These are phyloP conservation scores for Aspergillus brasiliensis DNA, from an alignment of 2,329 filamentous ascomycete genomes.

Conservation along the genomic window DNA sequence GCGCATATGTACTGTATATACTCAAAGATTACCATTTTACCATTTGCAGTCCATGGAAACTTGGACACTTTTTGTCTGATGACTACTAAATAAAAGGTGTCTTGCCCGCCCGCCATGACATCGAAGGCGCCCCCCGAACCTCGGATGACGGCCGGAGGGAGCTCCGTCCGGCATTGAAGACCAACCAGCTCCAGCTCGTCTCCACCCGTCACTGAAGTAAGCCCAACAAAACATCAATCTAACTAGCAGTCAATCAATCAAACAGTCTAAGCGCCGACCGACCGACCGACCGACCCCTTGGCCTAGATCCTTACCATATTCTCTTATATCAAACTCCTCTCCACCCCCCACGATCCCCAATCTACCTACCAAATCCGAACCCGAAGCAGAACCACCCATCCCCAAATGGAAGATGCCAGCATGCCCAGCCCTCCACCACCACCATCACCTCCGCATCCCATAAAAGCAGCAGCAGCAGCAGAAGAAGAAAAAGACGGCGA, in stretches of 20 bases:
- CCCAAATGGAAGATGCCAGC: conserved; percentile 18
- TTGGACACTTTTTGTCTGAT: not conserved
- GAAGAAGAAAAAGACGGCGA: not conserved
- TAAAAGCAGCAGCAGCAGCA: too few relatives aligned
- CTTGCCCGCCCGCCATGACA: too few relatives aligned
- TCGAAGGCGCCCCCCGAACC: not conserved
- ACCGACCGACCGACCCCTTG: not conserved
- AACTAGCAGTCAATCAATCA: too few relatives aligned
- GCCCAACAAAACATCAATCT: not conserved
- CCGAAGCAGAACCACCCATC: not conserved
- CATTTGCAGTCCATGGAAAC: not conserved
- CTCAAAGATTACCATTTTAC: conserved; percentile 3
- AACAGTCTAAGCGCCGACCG: too few relatives aligned
- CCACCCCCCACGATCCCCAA: not conserved
- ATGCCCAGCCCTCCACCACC: conserved; percentile 8
- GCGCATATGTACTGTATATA: conserved; percentile 12
- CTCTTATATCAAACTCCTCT: not conserved
- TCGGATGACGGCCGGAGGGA: not conserved
- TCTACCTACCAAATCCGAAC: not conserved
- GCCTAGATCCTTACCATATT: not conserved
- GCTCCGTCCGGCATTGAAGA: not conserved
- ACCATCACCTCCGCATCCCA: not conserved
- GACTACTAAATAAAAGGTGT: too few relatives aligned
- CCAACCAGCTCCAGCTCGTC: not conserved
- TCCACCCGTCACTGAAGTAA: not conserved